phyloP scores from a whole-genome alignment of 1,284 basidiomycete genomes.

The Pseudozyma hubeiensis region DNA sequence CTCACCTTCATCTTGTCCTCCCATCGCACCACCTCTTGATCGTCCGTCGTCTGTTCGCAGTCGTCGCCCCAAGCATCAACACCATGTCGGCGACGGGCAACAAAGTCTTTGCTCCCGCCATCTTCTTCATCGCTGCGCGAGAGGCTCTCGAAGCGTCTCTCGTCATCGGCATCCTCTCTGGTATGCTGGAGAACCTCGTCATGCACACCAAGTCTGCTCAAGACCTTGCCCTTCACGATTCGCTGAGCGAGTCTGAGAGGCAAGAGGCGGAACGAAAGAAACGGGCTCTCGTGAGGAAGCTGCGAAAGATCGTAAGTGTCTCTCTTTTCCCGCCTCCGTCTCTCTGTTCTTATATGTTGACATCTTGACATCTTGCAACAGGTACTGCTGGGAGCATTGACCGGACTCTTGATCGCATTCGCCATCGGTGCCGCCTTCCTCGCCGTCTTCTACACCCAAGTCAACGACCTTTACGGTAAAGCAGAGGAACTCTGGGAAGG shows the following conservation, averaged over 20 bases:
- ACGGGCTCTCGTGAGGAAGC: slow-evolving; percentile 43
- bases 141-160: slow-evolving; percentile 66
- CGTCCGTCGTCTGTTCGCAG: neutral
- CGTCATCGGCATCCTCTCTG: slow-evolving; percentile 64
- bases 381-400: slow-evolving; percentile 52
- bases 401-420: slow-evolving; percentile 59
- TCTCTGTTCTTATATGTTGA: no score
- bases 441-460: slow-evolving; percentile 69
- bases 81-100: slow-evolving; percentile 48
- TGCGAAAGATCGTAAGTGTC: slow-evolving; percentile 55
- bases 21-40: neutral
- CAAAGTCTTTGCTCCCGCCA: slow-evolving; percentile 65
- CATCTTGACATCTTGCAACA: neutral
- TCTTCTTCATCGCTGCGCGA: slow-evolving; percentile 67
- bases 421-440: slow-evolving; percentile 64
- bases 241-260: slow-evolving; percentile 21
- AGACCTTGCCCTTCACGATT: slow-evolving; percentile 12
- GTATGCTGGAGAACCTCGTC: slow-evolving; percentile 64
- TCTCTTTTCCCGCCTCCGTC: neutral
- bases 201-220: slow-evolving; percentile 36
- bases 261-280: slow-evolving; percentile 22
- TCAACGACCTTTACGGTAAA: slow-evolving; percentile 72
- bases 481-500: slow-evolving; percentile 68
- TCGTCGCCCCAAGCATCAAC: neutral
- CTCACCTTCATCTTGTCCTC: neutral